Conservation (phyloP, 2,329 filamentous ascomycete genomes). For the Fusarium nodosum region DNA sequence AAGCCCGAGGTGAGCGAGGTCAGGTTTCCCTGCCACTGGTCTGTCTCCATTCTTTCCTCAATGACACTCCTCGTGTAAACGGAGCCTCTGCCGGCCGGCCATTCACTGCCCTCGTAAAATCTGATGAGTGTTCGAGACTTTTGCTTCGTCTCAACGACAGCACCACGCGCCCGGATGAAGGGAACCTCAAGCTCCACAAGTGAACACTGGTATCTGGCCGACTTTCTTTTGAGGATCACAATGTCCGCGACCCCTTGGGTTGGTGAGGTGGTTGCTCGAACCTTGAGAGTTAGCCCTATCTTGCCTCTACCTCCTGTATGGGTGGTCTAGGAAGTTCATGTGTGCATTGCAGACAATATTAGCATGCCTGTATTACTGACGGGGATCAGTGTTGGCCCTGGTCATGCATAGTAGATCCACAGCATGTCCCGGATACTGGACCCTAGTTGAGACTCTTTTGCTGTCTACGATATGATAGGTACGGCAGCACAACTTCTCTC, state of each 20-base stretch:
- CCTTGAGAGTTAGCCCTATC: conserved; percentile 23
- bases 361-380: conserved; percentile 24
- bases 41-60: conserved; percentile 34
- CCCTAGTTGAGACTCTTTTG: conserved; percentile 10
- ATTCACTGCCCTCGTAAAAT: conserved; percentile 22
- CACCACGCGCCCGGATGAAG: conserved; percentile 32
- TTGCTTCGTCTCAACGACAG: conserved; percentile 22
- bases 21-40: conserved; percentile 31
- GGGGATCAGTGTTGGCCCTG: conserved; percentile 23
- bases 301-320: conserved; percentile 19
- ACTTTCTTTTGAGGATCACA: conserved; percentile 15
- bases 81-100: conserved; percentile 11
- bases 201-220: conserved; percentile 27
- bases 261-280: conserved; percentile 13
- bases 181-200: conserved; percentile 18
- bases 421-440: conserved; percentile 22
- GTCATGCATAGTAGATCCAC: conserved; percentile 29
- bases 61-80: conserved; percentile 32
- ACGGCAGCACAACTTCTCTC: conserved; percentile 22
- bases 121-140: conserved; percentile 13
- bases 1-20: neutral
- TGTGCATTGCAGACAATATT: conserved; percentile 13
- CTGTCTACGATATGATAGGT: conserved; percentile 29
- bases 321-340: conserved; percentile 26
- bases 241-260: conserved; percentile 14